Percentiles rank a stretch among this genome's conserved stretches.
phyloP scores from a whole-genome alignment of 108 stramenopile species.

The Cyclostephanos invisitatus region DNA sequence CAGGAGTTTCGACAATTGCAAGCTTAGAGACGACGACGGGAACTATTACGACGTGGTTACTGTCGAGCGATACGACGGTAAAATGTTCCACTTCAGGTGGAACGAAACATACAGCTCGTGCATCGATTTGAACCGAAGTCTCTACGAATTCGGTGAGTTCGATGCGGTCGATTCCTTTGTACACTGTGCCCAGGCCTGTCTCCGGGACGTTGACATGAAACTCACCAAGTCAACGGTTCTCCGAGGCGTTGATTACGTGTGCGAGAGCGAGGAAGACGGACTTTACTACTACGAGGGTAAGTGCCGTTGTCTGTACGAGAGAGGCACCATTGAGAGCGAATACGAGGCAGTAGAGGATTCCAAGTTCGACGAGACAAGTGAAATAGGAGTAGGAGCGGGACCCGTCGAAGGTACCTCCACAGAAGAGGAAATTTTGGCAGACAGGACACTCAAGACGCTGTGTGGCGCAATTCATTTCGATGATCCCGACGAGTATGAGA shows the following conservation, averaged over 20 bases:
- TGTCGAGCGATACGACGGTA: neutral
- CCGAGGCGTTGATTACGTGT: neutral
- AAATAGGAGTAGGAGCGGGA: neutral
- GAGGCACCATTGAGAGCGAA: neutral
- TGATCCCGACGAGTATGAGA: conserved; percentile 76
- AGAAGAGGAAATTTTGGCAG: neutral
- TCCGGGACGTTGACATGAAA: neutral
- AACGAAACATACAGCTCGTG: neutral
- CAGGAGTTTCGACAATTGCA: neutral
- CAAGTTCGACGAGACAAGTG: neutral
- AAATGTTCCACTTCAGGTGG: neutral
- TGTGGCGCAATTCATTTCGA: conserved; percentile 54
- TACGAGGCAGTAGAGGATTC: neutral
- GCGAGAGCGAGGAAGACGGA: neutral
- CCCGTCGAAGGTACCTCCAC: neutral
- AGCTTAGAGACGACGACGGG: neutral
- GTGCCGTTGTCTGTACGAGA: neutral
- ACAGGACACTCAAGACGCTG: neutral
- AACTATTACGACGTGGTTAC: no score
- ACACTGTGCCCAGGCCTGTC: neutral
- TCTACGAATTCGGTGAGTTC: neutral
- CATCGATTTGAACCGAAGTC: neutral
- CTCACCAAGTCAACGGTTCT: neutral
- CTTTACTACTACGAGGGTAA: neutral
- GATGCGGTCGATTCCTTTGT: neutral